A percentile compares a stretch with the other conserved stretches of the same genome.
phyloP scores from a whole-genome alignment of 306 rosid genomes.

The Trifolium dubium region DNA sequence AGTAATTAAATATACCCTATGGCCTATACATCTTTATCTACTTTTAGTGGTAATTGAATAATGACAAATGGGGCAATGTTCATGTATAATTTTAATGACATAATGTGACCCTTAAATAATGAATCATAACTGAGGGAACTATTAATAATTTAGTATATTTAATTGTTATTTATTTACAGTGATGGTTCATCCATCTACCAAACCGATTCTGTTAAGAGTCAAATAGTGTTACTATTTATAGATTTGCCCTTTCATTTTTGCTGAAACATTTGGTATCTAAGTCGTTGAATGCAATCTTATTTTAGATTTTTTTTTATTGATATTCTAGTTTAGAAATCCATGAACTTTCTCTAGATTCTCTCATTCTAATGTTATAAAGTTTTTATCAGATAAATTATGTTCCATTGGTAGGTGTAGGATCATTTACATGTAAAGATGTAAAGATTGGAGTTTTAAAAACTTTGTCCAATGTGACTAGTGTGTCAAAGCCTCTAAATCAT shows the following conservation, averaged over 20 bases:
- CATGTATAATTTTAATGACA: not conserved
- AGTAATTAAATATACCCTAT: too few relatives aligned
- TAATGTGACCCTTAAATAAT: conserved; percentile 16
- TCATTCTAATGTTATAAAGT: not conserved
- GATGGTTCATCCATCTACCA: conserved; percentile 19
- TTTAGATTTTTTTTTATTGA: not conserved
- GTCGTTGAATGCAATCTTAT: not conserved
- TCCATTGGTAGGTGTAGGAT: too few relatives aligned
- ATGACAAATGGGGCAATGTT: not conserved
- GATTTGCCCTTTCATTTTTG: conserved; percentile 4
- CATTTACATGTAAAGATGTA: too few relatives aligned
- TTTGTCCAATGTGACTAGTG: not conserved
- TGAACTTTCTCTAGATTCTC: not conserved
- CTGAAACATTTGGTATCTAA: conserved; percentile 4
- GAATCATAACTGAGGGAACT: not conserved
- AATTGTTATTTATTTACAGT: not conserved
- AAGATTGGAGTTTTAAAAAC: not conserved
- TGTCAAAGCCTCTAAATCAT: not conserved
- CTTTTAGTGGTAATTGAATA: conserved; percentile 12
- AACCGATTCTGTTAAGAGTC: not conserved
- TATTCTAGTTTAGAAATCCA: not conserved
- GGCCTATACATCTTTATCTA: not conserved
- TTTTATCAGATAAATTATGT: too few relatives aligned
- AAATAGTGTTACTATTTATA: conserved; percentile 3
- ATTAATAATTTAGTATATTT: not conserved